A percentile compares a stretch with the other conserved stretches of the same genome.
Conservation (phyloP, 1,284 basidiomycete species). For the Ceratobasidium sp. region DNA sequence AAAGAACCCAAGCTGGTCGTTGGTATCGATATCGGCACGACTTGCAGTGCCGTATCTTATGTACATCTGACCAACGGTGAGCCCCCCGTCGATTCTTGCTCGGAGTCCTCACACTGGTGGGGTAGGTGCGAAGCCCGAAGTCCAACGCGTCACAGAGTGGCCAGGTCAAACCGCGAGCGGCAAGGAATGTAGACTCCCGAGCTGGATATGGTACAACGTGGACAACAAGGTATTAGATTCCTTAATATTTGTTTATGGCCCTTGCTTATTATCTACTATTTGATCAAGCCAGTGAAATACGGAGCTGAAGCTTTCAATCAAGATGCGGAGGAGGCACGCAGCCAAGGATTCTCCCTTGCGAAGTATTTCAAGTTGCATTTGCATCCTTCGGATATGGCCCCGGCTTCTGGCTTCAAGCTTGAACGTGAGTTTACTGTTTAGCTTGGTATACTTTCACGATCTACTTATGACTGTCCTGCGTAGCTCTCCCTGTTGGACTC, state of each 20-base stretch:
- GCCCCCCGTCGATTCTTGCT: no score
- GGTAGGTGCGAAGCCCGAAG: neutral
- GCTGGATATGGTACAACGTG: neutral
- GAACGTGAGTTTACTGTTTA: conserved; percentile 22
- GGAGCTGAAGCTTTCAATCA: conserved; percentile 22
- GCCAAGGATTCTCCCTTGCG: neutral
- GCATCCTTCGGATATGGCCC: conserved; percentile 4
- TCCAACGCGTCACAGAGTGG: conserved; percentile 17
- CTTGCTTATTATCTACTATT: no score
- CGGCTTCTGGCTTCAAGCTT: neutral
- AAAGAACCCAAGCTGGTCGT: neutral
- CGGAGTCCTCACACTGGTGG: neutral
- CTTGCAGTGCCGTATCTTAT: conserved; percentile 18
- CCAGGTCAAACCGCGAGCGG: neutral
- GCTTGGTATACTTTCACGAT: no score
- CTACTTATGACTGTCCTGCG: no score
- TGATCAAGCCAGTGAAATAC: conserved; percentile 3
- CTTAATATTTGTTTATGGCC: no score
- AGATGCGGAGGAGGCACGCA: neutral
- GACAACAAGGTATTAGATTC: neutral
- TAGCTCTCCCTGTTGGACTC: conserved; percentile 28
- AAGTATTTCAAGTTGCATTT: conserved; percentile 34
- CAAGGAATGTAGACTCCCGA: neutral
- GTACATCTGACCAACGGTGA: neutral
- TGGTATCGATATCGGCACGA: conserved; percentile 27